Conservation (phyloP, 495 filamentous ascomycete genomes). For the Penicillium desertorum region DNA sequence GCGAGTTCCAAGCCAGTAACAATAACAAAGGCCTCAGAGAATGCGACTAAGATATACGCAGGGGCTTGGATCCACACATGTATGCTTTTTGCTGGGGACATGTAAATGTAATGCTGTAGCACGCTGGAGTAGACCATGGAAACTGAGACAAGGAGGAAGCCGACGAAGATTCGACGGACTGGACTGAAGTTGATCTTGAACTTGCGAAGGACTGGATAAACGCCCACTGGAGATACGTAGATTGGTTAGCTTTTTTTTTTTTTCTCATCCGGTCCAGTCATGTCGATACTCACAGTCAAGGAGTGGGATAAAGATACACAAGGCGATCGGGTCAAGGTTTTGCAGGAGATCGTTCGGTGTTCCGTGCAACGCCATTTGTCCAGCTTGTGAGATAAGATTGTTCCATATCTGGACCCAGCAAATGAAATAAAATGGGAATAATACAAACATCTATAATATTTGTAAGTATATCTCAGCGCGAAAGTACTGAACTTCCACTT, state of each 20-base stretch:
- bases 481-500: neutral
- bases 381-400: slow-evolving; percentile 43
- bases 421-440: slow-evolving; percentile 31
- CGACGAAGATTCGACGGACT: slow-evolving; percentile 62
- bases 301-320: slow-evolving; percentile 63
- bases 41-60: slow-evolving; percentile 55
- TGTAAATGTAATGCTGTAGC: slow-evolving; percentile 59
- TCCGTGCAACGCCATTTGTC: slow-evolving; percentile 43
- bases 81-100: slow-evolving; percentile 38
- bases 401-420: slow-evolving; percentile 25
- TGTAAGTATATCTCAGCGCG: neutral
- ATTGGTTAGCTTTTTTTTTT: neutral
- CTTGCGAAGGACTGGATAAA: slow-evolving; percentile 30
- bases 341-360: slow-evolving; percentile 62
- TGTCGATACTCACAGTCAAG: slow-evolving; percentile 60
- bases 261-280: slow-evolving; percentile 2
- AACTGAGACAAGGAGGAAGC: slow-evolving; percentile 56
- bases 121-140: slow-evolving; percentile 57
- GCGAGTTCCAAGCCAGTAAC: slow-evolving; percentile 54
- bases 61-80: slow-evolving; percentile 56
- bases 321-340: slow-evolving; percentile 64
- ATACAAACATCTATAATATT: slow-evolving; percentile 41
- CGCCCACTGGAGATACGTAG: slow-evolving; percentile 26
- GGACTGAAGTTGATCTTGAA: slow-evolving; percentile 57
- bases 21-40: slow-evolving; percentile 59